Percentiles rank a stretch among this genome's conserved stretches.
Evolutionary conservation across 306 rosid genomes (phyloP).

Genomic region (Cicer chorassanicum): DNA sequence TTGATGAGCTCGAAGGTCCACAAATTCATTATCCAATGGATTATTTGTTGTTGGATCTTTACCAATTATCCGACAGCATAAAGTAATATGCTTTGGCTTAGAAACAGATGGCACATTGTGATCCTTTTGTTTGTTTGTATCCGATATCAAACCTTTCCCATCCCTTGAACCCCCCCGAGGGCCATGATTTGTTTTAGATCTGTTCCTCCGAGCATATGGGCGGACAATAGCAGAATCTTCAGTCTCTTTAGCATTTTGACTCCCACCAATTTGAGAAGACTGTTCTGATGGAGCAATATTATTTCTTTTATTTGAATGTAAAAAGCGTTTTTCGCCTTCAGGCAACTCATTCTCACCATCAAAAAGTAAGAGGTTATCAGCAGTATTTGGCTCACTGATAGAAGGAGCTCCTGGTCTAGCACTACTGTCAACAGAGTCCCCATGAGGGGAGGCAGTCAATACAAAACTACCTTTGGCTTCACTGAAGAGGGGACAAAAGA

Average conservation of each 20-base stretch:
- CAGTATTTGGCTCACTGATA: constrained; percentile 88
- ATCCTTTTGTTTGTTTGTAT: constrained; percentile 65
- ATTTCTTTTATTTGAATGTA: constrained; percentile 66
- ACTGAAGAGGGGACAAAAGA: constrained; percentile 52
- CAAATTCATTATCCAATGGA: constrained; percentile 56
- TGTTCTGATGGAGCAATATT: constrained; percentile 76
- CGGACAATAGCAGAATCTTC: constrained; percentile 94
- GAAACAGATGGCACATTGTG: constrained; percentile 60
- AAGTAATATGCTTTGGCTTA: constrained; percentile 66
- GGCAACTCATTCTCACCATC: constrained; percentile 75
- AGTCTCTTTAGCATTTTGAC: constrained; percentile 82
- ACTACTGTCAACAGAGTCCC: constrained; percentile 98
- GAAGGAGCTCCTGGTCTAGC: constrained; percentile 86
- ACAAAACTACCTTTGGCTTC: constrained; percentile 99
- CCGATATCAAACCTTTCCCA: constrained; percentile 60
- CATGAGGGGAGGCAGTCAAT: constrained; percentile 94
- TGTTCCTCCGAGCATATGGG: constrained; percentile 95
- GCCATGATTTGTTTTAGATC: constrained; percentile 89
- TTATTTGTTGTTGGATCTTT: constrained; percentile 55
- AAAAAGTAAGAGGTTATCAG: constrained; percentile 91
- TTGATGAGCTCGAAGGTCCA: constrained; percentile 56
- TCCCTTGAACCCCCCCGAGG: constrained; percentile 70
- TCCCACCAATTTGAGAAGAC: constrained; percentile 84
- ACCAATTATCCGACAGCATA: constrained; percentile 62
- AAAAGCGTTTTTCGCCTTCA: constrained; percentile 67